These are phyloP conservation scores for Lactifluus piperatus DNA, from an alignment of 768 basidiomycete genomes.

Conservation along the genomic window DNA sequence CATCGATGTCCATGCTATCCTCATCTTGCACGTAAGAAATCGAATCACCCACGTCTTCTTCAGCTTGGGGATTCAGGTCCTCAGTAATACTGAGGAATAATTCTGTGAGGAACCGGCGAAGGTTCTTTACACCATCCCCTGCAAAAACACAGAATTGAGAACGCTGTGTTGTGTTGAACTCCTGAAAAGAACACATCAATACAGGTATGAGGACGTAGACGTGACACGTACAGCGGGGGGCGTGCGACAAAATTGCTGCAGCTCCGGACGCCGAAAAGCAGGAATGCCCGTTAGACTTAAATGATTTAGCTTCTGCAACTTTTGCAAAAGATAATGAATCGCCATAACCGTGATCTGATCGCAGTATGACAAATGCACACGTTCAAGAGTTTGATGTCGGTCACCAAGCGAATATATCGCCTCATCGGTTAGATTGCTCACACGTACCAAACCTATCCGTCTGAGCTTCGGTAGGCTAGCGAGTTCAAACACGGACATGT, in stretches of 20 bases:
- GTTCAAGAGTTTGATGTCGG: conserved; percentile 79
- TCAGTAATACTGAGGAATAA: conserved; percentile 70
- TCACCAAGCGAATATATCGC: conserved; percentile 85
- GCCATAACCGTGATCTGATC: conserved; percentile 91
- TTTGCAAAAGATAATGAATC: conserved; percentile 81
- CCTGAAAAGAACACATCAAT: conserved; percentile 36
- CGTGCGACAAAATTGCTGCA: conserved; percentile 84
- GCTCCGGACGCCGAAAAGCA: conserved; percentile 74
- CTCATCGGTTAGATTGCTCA: conserved; percentile 88
- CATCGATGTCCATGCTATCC: conserved; percentile 27
- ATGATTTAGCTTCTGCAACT: conserved; percentile 87
- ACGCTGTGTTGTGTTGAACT: conserved; percentile 86
- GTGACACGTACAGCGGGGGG: conserved; percentile 63
- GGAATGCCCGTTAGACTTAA: conserved; percentile 96
- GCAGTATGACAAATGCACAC: conserved; percentile 96
- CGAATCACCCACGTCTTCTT: conserved; percentile 53
- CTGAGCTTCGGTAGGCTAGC: conserved; percentile 82
- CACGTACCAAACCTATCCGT: conserved; percentile 90
- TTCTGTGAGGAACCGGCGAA: conserved; percentile 72
- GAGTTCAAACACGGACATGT: conserved; percentile 90
- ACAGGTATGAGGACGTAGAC: not conserved
- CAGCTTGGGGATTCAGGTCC: conserved; percentile 35
- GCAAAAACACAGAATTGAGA: conserved; percentile 95
- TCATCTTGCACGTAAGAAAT: conserved; percentile 35
- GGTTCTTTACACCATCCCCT: conserved; percentile 76